Base-by-base conservation (phyloP, 1,284 basidiomycete species). In the Cutaneotrichosporon cavernicola region DNA sequence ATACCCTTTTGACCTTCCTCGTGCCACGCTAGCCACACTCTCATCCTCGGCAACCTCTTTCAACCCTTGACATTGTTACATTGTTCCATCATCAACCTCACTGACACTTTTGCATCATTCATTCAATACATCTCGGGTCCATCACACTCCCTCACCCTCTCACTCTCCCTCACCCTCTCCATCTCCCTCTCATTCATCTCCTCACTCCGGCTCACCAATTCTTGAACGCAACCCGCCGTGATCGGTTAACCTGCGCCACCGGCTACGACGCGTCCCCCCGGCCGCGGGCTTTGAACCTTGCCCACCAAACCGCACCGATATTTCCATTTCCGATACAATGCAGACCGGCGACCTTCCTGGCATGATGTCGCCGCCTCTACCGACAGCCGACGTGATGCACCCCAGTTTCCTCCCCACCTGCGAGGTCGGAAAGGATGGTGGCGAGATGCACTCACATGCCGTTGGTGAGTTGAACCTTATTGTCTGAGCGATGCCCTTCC, bases 401-500 rank as follows among this genome's bases (percentile, higher is more conserved):
- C 75, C 75, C n/a, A 71, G 73, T 47, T 76, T 79, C 65, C 64
- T 78, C 4, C 75, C 76, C 2, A 73, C 76, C 43, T 79, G 77
- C 65, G 71, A 78, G 63, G 76, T 78, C 58, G 70, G 67, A 36
- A 62, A 66, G 43, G 68, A 70, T 22, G 72, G 70, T 36, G 76
- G 76, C 30, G 77, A 79, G 47, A 73, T 77, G 74, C 77, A 79
- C 69, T 71, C 76, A 14, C 77, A 79, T 52, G 77, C 77, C 38
- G 74, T 78, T 65, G 77, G 77, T 79, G 58, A 65, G 76, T 73
- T 7, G 21, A n/a, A 21, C 13, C 38, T 56, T 18, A 56, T 56
- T 56, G n/a, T 38, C 53, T 18, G n/a, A 51, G 30, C 30, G 2
- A 31, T 34, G 31, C 16, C 55, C 36, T 30, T 36, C 53, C 32